Percentiles rank a stretch among this genome's conserved stretches.
phyloP scores from a whole-genome alignment of 768 basidiomycete genomes.

The Dacryopinax spathularia region DNA sequence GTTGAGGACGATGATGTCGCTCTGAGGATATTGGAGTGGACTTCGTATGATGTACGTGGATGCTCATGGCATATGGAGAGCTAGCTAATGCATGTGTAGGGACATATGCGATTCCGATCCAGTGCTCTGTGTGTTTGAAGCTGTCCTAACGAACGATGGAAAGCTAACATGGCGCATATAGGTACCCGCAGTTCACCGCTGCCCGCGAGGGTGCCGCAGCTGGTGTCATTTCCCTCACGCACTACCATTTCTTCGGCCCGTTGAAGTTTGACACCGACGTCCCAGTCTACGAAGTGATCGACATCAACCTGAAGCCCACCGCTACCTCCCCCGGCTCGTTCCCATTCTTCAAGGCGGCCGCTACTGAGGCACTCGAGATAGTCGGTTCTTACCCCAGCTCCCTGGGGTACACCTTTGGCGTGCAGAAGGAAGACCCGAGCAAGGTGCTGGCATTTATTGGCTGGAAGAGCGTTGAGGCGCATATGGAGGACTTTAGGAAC shows the following conservation, averaged over 20 bases:
- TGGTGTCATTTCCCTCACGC: neutral
- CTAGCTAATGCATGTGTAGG: neutral
- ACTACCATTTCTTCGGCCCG: neutral
- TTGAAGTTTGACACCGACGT: neutral
- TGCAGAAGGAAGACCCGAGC: conserved; percentile 3
- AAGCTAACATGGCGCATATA: no score
- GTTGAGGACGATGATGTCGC: neutral
- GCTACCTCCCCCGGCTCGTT: neutral
- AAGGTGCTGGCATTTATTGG: neutral
- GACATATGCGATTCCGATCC: neutral
- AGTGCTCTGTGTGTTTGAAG: neutral
- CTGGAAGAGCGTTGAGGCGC: neutral
- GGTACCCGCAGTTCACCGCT: neutral
- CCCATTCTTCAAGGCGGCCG: neutral
- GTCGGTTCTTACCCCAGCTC: neutral
- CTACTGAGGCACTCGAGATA: neutral
- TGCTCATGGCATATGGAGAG: neutral
- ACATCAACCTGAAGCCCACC: neutral
- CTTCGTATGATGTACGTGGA: neutral
- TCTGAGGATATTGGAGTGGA: neutral
- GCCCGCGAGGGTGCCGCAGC: neutral
- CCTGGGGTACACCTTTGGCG: neutral
- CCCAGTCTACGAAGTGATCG: neutral
- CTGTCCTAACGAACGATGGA: neutral
- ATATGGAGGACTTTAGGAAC: conserved; percentile 1